A percentile compares a stretch with the other conserved stretches of the same genome.
These are phyloP conservation scores for Arabidopsis hybrid DNA, from an alignment of 441 rosid species.

Conservation along the genomic window DNA sequence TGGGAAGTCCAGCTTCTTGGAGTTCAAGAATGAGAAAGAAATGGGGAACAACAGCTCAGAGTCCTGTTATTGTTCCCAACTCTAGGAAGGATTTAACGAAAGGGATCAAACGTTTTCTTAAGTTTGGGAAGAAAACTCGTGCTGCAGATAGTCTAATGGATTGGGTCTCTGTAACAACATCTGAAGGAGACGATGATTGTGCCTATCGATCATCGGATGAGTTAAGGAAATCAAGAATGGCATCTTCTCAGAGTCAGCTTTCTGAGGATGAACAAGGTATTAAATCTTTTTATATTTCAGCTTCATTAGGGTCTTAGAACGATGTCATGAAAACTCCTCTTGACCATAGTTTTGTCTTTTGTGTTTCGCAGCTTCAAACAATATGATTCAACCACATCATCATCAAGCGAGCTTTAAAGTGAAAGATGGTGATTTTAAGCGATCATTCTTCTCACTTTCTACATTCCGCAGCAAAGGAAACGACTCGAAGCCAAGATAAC, in stretches of 20 bases:
- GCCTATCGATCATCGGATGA: slow-evolving; percentile 85
- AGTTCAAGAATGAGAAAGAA: slow-evolving; percentile 95
- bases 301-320: background rate
- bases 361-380: slow-evolving; percentile 32
- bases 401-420: slow-evolving; percentile 67
- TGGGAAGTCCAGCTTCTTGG: slow-evolving; percentile 95
- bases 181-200: slow-evolving; percentile 97
- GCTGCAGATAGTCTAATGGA: slow-evolving; percentile 79
- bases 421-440: slow-evolving; percentile 80
- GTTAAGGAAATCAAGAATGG: slow-evolving; percentile 96
- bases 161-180: slow-evolving; percentile 94
- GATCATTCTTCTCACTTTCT: slow-evolving; percentile 93
- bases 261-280: slow-evolving; percentile 75
- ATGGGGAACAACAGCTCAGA: slow-evolving; percentile 93
- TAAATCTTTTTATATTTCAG: background rate
- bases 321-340: slow-evolving; percentile 22
- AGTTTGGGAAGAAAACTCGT: slow-evolving; percentile 90
- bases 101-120: slow-evolving; percentile 88
- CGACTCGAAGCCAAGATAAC: slow-evolving; percentile 80
- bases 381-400: slow-evolving; percentile 56
- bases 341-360: slow-evolving; percentile 21
- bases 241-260: slow-evolving; percentile 75
- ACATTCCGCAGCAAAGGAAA: slow-evolving; percentile 90
- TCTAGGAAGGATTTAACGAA: slow-evolving; percentile 84
- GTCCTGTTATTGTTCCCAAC: slow-evolving; percentile 72